Base-by-base conservation (phyloP, 1,284 basidiomycete genomes). In the Tausonia pullulans region DNA sequence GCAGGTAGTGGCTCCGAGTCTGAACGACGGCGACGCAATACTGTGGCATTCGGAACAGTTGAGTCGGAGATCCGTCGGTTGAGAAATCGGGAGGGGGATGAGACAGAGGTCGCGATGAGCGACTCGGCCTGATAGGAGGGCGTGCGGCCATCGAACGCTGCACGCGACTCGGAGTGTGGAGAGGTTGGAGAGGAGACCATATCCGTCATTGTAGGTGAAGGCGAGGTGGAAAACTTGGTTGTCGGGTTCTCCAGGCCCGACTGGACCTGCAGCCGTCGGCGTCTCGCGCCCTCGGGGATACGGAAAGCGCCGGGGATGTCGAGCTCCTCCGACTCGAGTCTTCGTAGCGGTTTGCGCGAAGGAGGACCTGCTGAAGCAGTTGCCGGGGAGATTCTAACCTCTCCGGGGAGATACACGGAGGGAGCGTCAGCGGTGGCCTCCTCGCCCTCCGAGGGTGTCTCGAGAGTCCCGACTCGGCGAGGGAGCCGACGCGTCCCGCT, bases 401-500 rank as follows among this genome's bases (percentile, higher is more conserved):
- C 16, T 27, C 57, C 57, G 11, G 27, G 27, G 27, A 27, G 27
- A 27, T 27, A 27, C 27, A 27, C 27, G 27, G 27, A 27, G 27
- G 27, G 27, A 27, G 27, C 27, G 27, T 27, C 45, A 27, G 57
- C 45, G 4, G 14, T 11, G 5, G 46, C 45, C 16, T 58, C 57
- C 44, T 48, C 44, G 45, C 43, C 16, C n/a, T 45, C 57, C 5
- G 44, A n/a, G n/a, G 13, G 11, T 7, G 44, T 16, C 53, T 27
- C 53, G 43, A 39, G 11, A 0, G n/a, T 10, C 4, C 48, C n/a
- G 10, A 27, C n/a, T 8, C 83, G 27, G 27, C 27, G 27, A 27
- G 27, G 27, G 27, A 27, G 27, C 27, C 27, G 27, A 27, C 27
- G 27, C 82, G 82, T 82, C 4, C 80, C 86, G 14, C 80, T 76